A percentile compares a stretch with the other conserved stretches of the same genome.
Conservation (phyloP, 306 rosid species). For the Clitoria ternatea region DNA sequence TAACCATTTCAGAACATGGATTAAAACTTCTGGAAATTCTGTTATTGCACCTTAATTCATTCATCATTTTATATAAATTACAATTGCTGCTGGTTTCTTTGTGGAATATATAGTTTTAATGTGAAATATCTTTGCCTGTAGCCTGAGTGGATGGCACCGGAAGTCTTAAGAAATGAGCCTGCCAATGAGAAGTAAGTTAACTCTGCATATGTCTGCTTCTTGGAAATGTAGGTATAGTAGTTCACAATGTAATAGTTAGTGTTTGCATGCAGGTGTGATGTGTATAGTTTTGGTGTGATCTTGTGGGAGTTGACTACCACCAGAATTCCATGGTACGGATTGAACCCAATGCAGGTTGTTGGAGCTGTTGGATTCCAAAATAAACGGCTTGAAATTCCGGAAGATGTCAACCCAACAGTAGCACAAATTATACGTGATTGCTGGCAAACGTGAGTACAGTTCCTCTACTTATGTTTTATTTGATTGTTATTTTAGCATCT, state of each 20-base stretch:
- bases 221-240: background rate
- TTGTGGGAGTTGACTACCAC: constrained; percentile 86
- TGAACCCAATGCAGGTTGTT: constrained; percentile 99
- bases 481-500: constrained; percentile 10
- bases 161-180: constrained; percentile 88
- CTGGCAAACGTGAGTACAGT: constrained; percentile 79
- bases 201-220: background rate
- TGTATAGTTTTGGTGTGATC: constrained; percentile 97
- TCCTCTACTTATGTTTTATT: background rate
- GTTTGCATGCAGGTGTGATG: constrained; percentile 85
- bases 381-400: constrained; percentile 92
- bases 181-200: constrained; percentile 88
- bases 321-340: constrained; percentile 85
- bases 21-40: constrained; percentile 1
- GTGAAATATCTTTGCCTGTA: constrained; percentile 39
- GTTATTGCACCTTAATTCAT: constrained; percentile 14
- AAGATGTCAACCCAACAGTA: constrained; percentile 69
- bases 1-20: constrained; percentile 34
- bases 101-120: background rate
- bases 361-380: constrained; percentile 99
- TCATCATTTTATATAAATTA: constrained; percentile 2
- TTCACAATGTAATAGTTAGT: constrained; percentile 16
- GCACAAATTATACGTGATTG: constrained; percentile 83
- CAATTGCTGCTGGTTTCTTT: background rate
- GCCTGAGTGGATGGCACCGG: constrained; percentile 99